Percentiles rank a stretch among this genome's conserved stretches.
phyloP scores from a whole-genome alignment of 805 yeast genomes.

The Saccharomycopsis sp. region DNA sequence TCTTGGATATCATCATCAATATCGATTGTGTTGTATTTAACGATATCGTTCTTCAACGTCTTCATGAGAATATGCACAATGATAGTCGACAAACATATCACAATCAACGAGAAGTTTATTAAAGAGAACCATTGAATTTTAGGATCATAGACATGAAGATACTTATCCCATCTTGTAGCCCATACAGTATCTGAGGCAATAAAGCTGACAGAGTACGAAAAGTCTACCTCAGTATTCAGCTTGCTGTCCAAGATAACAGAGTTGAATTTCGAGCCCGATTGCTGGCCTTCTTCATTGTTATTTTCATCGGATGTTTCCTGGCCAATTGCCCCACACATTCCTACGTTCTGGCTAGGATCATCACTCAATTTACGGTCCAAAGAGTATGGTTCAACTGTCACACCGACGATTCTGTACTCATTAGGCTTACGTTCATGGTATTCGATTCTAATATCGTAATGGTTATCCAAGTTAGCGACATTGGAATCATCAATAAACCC shows the following conservation, averaged over 20 bases:
- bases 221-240: constrained; percentile 52
- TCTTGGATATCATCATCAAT: constrained; percentile 71
- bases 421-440: constrained; percentile 70
- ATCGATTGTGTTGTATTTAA: constrained; percentile 82
- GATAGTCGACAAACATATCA: constrained; percentile 64
- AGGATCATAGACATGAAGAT: constrained; percentile 85
- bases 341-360: background rate
- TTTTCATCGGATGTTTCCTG: background rate
- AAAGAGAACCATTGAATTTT: constrained; percentile 95
- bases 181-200: constrained; percentile 66
- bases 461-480: constrained; percentile 65
- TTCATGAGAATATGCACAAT: constrained; percentile 73
- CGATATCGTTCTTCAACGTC: constrained; percentile 78
- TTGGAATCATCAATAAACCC: constrained; percentile 59
- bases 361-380: constrained; percentile 28
- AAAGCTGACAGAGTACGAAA: constrained; percentile 81
- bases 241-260: constrained; percentile 46
- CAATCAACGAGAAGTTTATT: constrained; percentile 78
- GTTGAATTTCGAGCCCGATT: constrained; percentile 10
- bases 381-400: constrained; percentile 67
- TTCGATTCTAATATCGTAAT: constrained; percentile 71
- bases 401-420: constrained; percentile 85
- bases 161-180: constrained; percentile 99
- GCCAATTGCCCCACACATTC: background rate
- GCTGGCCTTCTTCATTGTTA: background rate